Conservation (phyloP, 1,284 basidiomycete species). For the Coniophora puteana region DNA sequence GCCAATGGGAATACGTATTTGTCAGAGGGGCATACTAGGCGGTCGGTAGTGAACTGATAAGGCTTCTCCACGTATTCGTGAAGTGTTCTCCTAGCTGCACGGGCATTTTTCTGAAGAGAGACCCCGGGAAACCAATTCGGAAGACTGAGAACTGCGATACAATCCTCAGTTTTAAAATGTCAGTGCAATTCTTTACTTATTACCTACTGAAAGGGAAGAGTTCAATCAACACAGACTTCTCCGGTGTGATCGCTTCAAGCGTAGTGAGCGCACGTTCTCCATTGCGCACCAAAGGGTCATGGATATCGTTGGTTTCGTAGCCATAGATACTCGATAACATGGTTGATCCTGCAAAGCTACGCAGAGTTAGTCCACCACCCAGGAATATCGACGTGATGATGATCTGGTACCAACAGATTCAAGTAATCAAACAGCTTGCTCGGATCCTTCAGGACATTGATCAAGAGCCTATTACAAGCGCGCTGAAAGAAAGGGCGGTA, state of each 20-base stretch:
- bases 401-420: background rate
- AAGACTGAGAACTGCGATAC: background rate
- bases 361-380: background rate
- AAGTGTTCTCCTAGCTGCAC: background rate
- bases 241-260: background rate
- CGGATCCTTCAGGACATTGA: background rate
- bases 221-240: background rate
- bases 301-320: background rate
- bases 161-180: background rate
- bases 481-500: background rate
- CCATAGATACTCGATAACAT: background rate
- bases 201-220: background rate
- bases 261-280: background rate
- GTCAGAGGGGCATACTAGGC: background rate
- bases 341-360: background rate
- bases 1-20: too few relatives aligned
- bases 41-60: background rate
- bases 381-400: background rate
- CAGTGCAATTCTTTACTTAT: background rate
- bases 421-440: background rate
- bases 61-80: background rate
- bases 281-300: background rate
- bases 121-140: conserved; percentile 1
- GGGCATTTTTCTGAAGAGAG: background rate
- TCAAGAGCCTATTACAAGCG: background rate